A percentile compares a stretch with the other conserved stretches of the same genome.
Evolutionary conservation across 2,329 filamentous ascomycete genomes (phyloP).

Genomic region (Venturia asperata): DNA sequence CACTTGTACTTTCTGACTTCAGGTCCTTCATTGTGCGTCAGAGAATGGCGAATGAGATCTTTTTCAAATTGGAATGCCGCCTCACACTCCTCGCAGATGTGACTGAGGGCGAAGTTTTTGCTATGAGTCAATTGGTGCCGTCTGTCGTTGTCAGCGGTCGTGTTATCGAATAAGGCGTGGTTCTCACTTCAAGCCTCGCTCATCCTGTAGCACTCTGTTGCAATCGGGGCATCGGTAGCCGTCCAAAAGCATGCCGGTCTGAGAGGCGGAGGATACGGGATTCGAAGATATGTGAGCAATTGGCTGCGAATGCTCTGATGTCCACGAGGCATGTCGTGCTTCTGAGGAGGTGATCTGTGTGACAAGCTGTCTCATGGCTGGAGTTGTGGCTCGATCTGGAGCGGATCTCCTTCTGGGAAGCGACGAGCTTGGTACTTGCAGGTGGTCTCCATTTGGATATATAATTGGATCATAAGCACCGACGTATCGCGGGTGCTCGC

Average conservation of each 20-base stretch:
- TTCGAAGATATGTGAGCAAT: neutral
- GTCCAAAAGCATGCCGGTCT: neutral
- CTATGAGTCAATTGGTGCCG: neutral
- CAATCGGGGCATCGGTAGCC: neutral
- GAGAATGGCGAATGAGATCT: neutral
- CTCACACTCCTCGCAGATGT: neutral
- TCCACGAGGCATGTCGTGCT: neutral
- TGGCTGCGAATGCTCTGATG: neutral
- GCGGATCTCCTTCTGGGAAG: neutral
- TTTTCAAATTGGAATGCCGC: conserved; percentile 1
- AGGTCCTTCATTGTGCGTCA: neutral
- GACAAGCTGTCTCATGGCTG: neutral
- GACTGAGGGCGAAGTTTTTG: neutral
- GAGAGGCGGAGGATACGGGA: neutral
- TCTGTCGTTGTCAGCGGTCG: neutral
- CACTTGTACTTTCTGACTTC: neutral
- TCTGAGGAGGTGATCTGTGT: neutral
- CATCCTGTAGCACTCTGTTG: conserved; percentile 1
- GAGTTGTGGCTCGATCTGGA: neutral
- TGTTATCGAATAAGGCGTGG: neutral
- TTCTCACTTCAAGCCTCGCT: neutral
- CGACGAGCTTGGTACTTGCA: neutral
- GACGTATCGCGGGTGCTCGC: neutral
- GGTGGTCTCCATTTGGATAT: neutral
- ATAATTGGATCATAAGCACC: neutral